Percentiles rank a stretch among this genome's conserved stretches.
Evolutionary conservation across 768 basidiomycete genomes (phyloP).

Genomic region (Xerocomellus dryophilus): DNA sequence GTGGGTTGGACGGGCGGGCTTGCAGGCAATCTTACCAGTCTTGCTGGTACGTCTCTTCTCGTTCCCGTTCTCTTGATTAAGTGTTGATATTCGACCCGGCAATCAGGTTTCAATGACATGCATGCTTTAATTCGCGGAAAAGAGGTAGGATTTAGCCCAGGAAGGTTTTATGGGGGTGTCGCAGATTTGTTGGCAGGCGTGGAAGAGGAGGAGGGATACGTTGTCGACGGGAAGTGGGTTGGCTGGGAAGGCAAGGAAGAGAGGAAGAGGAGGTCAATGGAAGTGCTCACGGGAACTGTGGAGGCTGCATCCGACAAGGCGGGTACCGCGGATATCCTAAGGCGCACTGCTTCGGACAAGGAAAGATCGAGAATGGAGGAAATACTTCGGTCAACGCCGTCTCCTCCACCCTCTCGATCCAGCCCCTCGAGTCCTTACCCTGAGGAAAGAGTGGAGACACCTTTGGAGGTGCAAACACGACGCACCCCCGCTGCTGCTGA

Average conservation of each 20-base stretch:
- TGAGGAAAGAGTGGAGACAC: neutral
- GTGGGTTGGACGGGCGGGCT: constrained; percentile 77
- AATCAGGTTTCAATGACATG: constrained; percentile 62
- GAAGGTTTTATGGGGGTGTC: constrained; percentile 85
- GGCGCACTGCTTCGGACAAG: constrained; percentile 21
- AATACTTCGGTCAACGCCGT: constrained; percentile 15
- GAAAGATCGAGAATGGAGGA: constrained; percentile 28
- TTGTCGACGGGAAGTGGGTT: constrained; percentile 24
- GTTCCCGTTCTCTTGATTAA: neutral
- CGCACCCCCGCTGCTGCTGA: neutral
- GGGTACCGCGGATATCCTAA: neutral
- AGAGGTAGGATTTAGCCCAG: constrained; percentile 88
- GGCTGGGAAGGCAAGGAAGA: constrained; percentile 18
- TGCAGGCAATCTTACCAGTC: constrained; percentile 25
- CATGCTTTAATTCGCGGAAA: constrained; percentile 87
- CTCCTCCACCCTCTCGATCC: constrained; percentile 1
- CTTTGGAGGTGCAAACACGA: neutral
- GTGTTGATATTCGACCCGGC: neutral
- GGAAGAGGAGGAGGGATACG: constrained; percentile 56
- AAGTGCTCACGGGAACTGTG: neutral
- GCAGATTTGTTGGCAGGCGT: constrained; percentile 74
- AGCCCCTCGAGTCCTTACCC: neutral
- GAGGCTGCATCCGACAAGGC: neutral
- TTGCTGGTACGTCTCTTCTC: constrained; percentile 14
- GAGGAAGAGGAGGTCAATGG: constrained; percentile 7